Evolutionary conservation across 352 stramenopile species (phyloP).

Genomic region (Globisporangium camurandrum): DNA sequence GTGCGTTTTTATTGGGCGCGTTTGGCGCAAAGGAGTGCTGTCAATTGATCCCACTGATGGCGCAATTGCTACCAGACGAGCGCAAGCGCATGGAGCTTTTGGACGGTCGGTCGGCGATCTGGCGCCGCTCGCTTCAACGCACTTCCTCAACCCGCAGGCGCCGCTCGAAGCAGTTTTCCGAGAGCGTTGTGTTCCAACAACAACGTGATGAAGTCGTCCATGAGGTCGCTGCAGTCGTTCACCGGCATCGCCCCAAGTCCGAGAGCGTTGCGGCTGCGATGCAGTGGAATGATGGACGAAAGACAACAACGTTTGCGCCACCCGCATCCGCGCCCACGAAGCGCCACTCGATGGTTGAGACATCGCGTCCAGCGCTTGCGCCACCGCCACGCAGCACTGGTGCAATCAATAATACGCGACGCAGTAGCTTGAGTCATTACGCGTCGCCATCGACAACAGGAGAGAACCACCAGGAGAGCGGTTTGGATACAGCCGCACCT

Average conservation of each 20-base stretch:
- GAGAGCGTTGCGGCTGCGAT: constrained; percentile 28
- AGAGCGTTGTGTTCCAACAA: constrained; percentile 62
- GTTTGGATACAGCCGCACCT: constrained; percentile 8
- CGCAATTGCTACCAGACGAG: constrained; percentile 54
- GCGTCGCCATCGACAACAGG: constrained; percentile 10
- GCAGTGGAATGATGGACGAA: too few species aligned
- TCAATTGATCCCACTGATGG: constrained; percentile 71
- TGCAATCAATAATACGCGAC: constrained; percentile 11
- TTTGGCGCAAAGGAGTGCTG: constrained; percentile 62
- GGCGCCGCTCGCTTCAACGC: constrained; percentile 44
- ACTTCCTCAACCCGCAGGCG: constrained; percentile 55
- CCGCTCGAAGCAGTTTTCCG: constrained; percentile 76
- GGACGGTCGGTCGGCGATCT: constrained; percentile 52
- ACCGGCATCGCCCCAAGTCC: constrained; percentile 34
- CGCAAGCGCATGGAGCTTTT: constrained; percentile 54
- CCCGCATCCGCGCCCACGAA: not conserved
- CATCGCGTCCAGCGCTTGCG: constrained; percentile 2
- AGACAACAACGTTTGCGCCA: too few species aligned
- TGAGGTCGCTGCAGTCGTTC: not conserved
- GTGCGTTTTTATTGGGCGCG: constrained; percentile 60
- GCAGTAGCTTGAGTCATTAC: constrained; percentile 13
- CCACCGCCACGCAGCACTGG: not conserved
- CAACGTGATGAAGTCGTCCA: constrained; percentile 38
- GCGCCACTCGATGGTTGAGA: constrained; percentile 34
- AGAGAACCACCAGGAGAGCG: constrained; percentile 12